Conservation (phyloP, 306 rosid genomes). For the Dicorynia guianensis region DNA sequence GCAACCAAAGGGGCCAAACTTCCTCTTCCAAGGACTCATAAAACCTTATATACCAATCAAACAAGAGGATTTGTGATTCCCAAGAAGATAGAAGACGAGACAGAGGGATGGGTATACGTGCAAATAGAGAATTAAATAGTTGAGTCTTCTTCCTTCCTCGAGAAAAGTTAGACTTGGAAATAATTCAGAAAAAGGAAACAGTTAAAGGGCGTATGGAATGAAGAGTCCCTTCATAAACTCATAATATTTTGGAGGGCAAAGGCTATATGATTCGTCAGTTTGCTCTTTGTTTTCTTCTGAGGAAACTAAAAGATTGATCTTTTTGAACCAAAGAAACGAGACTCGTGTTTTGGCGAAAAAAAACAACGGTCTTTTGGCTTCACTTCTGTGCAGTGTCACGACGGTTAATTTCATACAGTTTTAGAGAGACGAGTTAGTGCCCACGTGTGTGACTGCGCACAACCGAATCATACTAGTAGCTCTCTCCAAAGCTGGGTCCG, state of each 20-base stretch:
- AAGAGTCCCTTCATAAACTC: slow-evolving; percentile 48
- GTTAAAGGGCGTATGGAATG: slow-evolving; percentile 58
- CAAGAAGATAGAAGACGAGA: slow-evolving; percentile 35
- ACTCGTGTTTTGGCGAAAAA: too few species aligned
- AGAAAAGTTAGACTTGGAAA: slow-evolving; percentile 34
- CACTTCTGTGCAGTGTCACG: too few species aligned
- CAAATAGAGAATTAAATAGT: slow-evolving; percentile 38
- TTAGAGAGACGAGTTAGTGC: not conserved
- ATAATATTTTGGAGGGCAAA: slow-evolving; percentile 40
- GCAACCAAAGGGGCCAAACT: slow-evolving; percentile 40
- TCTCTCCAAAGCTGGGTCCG: not conserved
- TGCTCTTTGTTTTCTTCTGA: slow-evolving; percentile 50
- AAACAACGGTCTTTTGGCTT: not conserved
- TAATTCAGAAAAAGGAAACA: slow-evolving; percentile 34
- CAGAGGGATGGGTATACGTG: slow-evolving; percentile 55
- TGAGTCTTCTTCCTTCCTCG: slow-evolving; percentile 43
- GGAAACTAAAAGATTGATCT: slow-evolving; percentile 18
- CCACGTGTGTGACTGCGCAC: slow-evolving; percentile 49
- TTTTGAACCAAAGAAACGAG: not conserved
- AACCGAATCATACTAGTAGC: slow-evolving; percentile 32
- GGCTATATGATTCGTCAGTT: slow-evolving; percentile 49
- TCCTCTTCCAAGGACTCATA: slow-evolving; percentile 35
- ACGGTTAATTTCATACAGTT: too few species aligned
- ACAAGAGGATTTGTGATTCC: slow-evolving; percentile 35
- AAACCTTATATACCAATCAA: slow-evolving; percentile 38